A percentile compares a stretch with the other conserved stretches of the same genome.
Evolutionary conservation across 2,329 filamentous ascomycete genomes (phyloP).

Genomic region (Arthrobotrys sinensis): DNA sequence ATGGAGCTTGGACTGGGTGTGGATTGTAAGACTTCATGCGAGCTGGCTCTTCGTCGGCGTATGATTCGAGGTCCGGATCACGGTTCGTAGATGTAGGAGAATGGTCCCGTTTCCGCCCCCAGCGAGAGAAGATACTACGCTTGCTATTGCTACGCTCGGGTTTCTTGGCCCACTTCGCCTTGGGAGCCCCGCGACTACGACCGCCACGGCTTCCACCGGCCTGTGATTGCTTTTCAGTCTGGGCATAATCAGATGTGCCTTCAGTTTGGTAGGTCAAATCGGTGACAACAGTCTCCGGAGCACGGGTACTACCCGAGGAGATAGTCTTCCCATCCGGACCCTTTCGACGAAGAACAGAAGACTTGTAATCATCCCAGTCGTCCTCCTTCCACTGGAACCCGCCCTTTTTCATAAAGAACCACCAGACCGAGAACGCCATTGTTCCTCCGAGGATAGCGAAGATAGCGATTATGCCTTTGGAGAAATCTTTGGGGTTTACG

Average conservation of each 20-base stretch:
- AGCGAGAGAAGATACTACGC: slow-evolving; percentile 51
- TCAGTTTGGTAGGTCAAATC: slow-evolving; percentile 58
- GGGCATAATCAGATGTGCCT: slow-evolving; percentile 28
- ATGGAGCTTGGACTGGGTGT: slow-evolving; percentile 51
- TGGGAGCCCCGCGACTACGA: slow-evolving; percentile 12
- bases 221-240: slow-evolving; percentile 46
- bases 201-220: slow-evolving; percentile 20
- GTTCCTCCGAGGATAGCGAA: slow-evolving; percentile 86
- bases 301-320: slow-evolving; percentile 59
- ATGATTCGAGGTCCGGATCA: slow-evolving; percentile 57
- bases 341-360: slow-evolving; percentile 84
- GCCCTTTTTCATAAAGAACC: slow-evolving; percentile 99
- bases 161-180: slow-evolving; percentile 56
- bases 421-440: slow-evolving; percentile 83
- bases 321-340: slow-evolving; percentile 72
- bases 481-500: slow-evolving; percentile 62
- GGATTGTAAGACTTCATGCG: slow-evolving; percentile 60
- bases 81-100: slow-evolving; percentile 45
- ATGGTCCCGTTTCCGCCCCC: slow-evolving; percentile 42
- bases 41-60: slow-evolving; percentile 58
- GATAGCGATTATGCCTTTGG: slow-evolving; percentile 80
- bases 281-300: slow-evolving; percentile 58
- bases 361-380: slow-evolving; percentile 99
- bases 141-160: slow-evolving; percentile 55
- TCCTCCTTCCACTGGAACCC: slow-evolving; percentile 87